A percentile compares a stretch with the other conserved stretches of the same genome.
phyloP scores from a whole-genome alignment of 768 basidiomycete genomes.

The Kwoniella botswanensis region DNA sequence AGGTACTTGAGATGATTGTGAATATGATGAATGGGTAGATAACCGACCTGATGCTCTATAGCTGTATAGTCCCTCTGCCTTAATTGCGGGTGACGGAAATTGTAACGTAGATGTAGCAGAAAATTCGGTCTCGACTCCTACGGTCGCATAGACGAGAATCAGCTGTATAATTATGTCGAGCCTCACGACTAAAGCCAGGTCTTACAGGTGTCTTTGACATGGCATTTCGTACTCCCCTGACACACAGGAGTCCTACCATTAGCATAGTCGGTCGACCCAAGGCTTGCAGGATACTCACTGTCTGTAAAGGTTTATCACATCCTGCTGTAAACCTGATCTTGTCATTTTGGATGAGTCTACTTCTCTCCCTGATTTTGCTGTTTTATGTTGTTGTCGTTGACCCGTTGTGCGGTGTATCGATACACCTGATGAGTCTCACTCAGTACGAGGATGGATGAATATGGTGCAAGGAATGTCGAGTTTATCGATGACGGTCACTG shows the following conservation, averaged over 20 bases:
- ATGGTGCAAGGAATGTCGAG: constrained; percentile 2
- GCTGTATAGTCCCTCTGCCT: constrained; percentile 52
- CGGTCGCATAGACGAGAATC: background rate
- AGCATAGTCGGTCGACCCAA: too few relatives aligned
- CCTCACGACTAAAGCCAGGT: background rate
- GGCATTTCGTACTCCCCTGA: constrained; percentile 46
- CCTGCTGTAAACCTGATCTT: constrained; percentile 55
- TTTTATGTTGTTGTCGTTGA: too few relatives aligned
- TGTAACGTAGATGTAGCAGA: constrained; percentile 52
- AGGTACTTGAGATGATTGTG: background rate
- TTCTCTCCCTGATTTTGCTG: background rate
- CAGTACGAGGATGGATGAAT: too few relatives aligned
- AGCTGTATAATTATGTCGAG: background rate
- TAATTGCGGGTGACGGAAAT: constrained; percentile 51
- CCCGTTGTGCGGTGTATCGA: too few relatives aligned
- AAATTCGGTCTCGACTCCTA: constrained; percentile 50
- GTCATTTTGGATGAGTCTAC: background rate
- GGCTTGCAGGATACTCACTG: constrained; percentile 38
- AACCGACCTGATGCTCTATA: constrained; percentile 56
- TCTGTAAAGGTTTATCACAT: constrained; percentile 55
- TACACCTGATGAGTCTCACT: too few relatives aligned
- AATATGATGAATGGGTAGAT: background rate
- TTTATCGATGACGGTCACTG: background rate
- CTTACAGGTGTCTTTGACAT: constrained; percentile 44
- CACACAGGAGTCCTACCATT: background rate